phyloP scores from a whole-genome alignment of 148 eudicot genomes.

The Camellia sinensis region DNA sequence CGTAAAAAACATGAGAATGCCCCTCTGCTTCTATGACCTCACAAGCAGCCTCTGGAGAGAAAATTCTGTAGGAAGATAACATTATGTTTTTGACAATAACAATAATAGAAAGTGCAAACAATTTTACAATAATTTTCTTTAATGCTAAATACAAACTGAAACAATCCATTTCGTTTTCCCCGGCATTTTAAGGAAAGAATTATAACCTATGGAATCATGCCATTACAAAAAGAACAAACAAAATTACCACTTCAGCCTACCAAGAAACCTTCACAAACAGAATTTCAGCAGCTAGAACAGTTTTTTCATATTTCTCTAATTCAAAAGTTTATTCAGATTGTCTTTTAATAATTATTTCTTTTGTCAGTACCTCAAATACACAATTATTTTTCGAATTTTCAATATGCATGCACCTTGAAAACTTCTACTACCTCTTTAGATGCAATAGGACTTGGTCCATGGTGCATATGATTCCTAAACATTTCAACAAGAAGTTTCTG shows the following conservation, averaged over 20 bases:
- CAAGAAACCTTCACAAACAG: neutral
- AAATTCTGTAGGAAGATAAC: conserved; percentile 58
- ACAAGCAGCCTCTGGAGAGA: conserved; percentile 96
- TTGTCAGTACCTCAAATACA: neutral
- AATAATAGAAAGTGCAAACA: neutral
- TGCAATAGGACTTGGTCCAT: no score
- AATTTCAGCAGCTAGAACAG: neutral
- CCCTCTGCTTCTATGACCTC: conserved; percentile 95
- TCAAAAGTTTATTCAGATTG: neutral
- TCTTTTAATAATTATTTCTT: neutral
- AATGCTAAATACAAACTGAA: neutral
- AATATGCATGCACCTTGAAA: neutral
- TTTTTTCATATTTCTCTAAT: neutral
- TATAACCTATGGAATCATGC: no score
- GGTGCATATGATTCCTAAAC: neutral
- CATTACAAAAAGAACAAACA: neutral
- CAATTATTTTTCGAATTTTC: neutral
- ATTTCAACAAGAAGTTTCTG: neutral
- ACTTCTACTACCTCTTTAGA: neutral
- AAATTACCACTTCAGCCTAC: neutral
- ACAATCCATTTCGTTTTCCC: neutral
- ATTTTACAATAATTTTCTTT: neutral
- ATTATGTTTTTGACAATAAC: neutral
- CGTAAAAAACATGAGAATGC: conserved; percentile 87
- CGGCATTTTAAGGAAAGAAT: no score